These are phyloP conservation scores for Nemania serpens DNA, from an alignment of 2,329 filamentous ascomycete genomes.

Conservation along the genomic window DNA sequence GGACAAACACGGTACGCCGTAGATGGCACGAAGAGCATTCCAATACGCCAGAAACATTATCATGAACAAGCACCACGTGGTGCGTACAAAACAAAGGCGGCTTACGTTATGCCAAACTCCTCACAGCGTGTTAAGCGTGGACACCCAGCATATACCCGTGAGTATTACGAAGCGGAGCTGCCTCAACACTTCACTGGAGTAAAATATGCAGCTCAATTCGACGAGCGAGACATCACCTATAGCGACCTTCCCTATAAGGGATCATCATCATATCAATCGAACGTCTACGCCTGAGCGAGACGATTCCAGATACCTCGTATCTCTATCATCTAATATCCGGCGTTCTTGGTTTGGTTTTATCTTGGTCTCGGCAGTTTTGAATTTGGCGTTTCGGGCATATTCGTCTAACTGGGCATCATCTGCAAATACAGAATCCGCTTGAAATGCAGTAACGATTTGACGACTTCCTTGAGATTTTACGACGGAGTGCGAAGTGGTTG, in stretches of 20 bases:
- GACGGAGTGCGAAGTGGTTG: constrained; percentile 11
- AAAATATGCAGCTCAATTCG: constrained; percentile 26
- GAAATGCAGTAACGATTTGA: constrained; percentile 41
- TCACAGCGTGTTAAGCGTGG: constrained; percentile 29
- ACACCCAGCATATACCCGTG: constrained; percentile 24
- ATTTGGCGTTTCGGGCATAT: constrained; percentile 32
- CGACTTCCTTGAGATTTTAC: constrained; percentile 25
- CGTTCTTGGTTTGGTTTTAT: constrained; percentile 18
- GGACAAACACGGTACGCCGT: constrained; percentile 17
- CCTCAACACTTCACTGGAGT: constrained; percentile 28
- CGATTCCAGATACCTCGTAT: constrained; percentile 9
- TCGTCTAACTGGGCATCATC: constrained; percentile 26
- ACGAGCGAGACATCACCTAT: constrained; percentile 21
- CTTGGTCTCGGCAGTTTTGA: constrained; percentile 9
- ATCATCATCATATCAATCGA: constrained; percentile 22
- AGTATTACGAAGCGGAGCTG: constrained; percentile 30
- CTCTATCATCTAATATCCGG: constrained; percentile 22
- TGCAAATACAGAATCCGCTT: constrained; percentile 25
- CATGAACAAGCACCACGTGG: constrained; percentile 22
- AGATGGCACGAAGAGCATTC: constrained; percentile 21
- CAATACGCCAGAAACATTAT: constrained; percentile 27
- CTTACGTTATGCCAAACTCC: constrained; percentile 30
- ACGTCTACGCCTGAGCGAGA: constrained; percentile 16
- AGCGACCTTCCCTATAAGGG: constrained; percentile 24
- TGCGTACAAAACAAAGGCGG: constrained; percentile 22